Evolutionary conservation across 495 filamentous ascomycete genomes (phyloP), one percentile per base, ranked within the genome.

Genomic region (Neurospora tetraspora): DNA sequence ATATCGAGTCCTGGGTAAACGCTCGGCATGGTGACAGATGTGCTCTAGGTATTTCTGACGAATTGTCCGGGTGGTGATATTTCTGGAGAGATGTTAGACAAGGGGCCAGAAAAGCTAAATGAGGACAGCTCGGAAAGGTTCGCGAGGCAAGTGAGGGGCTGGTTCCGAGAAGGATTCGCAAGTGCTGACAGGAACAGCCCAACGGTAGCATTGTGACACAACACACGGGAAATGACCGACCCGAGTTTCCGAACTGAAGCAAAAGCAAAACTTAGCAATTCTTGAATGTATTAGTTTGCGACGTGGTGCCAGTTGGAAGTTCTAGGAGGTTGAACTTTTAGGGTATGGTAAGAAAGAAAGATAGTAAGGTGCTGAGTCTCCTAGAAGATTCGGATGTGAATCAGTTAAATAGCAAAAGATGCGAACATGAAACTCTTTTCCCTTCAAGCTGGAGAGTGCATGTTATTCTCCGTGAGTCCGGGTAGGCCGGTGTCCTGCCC

Each of bases 1-100:
- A 79, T 79, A 61, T 85, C 81, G 71, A 82, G 74, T 43, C 76
- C 81, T 6, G 86, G 86, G 74, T 82, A 88, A 39, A 87, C 76
- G 73, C 76, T 74, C 71, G 86, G 76, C 86, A 87, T 87, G 18
- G 69, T 78, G 78, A 23, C 43, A 65, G 68, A 65, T 65, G 53
- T 65, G 27, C 53, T 65, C 53, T 65, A 36, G 34, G 5, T 7
- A 34, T 65, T 34, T 16, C 3, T 65, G 53, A 65, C 14, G 53
- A 16, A 1, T 61, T 31, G 23, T 14, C 11, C 53, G 23, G 47
- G 6, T 61, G 27, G 5, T 9, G 27, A 65, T 34, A 6, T 65
- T 18, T 18, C 53, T 65, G 27, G 14, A 18, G 27, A 65, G 5
- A 65, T 34, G 53, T 65, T 8, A 65, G 53, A 27, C 8, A 59